Conservation (phyloP, 306 rosid genomes). For the Fragaria nilgerrensis region DNA sequence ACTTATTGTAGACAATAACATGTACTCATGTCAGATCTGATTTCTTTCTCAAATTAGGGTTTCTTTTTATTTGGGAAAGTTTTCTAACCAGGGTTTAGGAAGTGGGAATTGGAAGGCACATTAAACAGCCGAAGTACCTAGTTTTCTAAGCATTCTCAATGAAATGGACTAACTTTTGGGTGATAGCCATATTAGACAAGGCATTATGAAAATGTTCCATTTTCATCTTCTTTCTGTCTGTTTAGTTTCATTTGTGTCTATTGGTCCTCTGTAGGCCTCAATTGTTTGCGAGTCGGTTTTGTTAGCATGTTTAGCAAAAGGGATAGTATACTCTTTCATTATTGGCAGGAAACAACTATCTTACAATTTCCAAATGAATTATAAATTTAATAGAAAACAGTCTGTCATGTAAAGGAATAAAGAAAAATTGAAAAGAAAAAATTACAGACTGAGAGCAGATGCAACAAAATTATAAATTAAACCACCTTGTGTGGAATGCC, state of each 20-base stretch:
- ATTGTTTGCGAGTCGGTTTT: background rate
- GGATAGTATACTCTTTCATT: background rate
- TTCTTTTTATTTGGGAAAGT: too few relatives aligned
- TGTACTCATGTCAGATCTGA: background rate
- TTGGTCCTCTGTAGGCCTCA: background rate
- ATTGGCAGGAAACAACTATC: background rate
- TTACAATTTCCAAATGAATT: conserved; percentile 29
- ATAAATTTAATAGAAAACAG: conserved; percentile 5
- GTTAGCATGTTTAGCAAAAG: background rate
- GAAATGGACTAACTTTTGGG: too few relatives aligned
- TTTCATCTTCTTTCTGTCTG: background rate
- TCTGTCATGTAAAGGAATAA: conserved; percentile 13
- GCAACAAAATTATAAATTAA: conserved; percentile 32
- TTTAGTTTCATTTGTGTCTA: background rate
- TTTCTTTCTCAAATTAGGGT: background rate
- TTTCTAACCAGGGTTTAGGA: too few relatives aligned
- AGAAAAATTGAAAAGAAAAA: background rate
- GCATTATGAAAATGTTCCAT: too few relatives aligned
- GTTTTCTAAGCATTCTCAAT: too few relatives aligned
- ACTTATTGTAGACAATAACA: background rate
- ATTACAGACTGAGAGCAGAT: background rate
- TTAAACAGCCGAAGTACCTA: too few relatives aligned
- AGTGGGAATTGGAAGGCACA: too few relatives aligned
- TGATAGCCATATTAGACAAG: too few relatives aligned
- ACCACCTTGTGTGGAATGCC: conserved; percentile 8